Base-by-base conservation (phyloP, 768 basidiomycete species). In the Suillus lakei region DNA sequence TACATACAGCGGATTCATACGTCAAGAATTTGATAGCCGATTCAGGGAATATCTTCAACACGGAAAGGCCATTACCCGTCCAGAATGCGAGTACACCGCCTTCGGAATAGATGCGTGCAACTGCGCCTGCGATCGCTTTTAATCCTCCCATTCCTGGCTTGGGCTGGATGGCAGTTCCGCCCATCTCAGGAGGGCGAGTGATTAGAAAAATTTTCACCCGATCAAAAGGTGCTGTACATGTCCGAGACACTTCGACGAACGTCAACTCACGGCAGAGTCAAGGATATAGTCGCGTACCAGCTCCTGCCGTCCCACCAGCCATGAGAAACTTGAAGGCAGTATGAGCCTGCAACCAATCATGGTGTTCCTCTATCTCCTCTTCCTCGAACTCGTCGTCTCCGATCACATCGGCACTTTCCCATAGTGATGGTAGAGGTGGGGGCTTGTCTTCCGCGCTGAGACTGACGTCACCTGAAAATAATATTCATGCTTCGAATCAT, bases 11-110 rank as follows among this genome's bases (percentile, higher is more conserved):
- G 64, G 93, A 91, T 78, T 99, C 98, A 77, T 99, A 99, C 4
- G 93, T 78, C 70, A 96, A 89, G 82, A 99, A 99, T 79, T 99
- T 99, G 85, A 99, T 98, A 32, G 98, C 98, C 55, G 95, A 98
- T 82, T 99, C 97, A 5, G 96, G 96, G 68, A 98, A 92, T 68
- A 99, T 98, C 82, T 99, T 99, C 61, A 88, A 85, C 32, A 98
- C 92, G 56, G 96, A 98, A 62, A 99, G 82, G 41, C 90, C 91
- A 73, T 95, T 98, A 7, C 98, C 98, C n/a, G 96, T 95, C 97
- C 98, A 99, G 76, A 99, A 99, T 4, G 91, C 93, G 60, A 90
- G 83, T 18, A 98, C 79, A 8, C 96, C 96, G 38, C 95, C 95
- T 77, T 98, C 95, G 1, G 86, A 78, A 74, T 98, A 98, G 71